Conservation (phyloP, 2,329 filamentous ascomycete species). For the Cercospora sp. region DNA sequence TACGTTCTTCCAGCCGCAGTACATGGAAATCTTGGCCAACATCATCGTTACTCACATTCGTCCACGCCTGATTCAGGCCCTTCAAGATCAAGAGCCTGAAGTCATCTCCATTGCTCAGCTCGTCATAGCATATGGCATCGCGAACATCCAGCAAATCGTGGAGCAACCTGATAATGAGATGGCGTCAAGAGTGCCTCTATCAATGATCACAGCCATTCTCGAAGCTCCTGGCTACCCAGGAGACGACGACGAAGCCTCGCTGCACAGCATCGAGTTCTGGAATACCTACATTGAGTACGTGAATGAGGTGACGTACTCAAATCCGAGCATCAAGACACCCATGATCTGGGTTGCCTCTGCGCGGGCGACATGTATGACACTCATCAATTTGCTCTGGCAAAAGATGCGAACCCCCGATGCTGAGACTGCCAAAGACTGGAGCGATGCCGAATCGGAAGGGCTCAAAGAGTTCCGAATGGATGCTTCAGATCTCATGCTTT, state of each 20-base stretch:
- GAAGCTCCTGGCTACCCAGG: conserved; percentile 66
- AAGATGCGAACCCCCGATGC: conserved; percentile 57
- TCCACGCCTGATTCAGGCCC: conserved; percentile 52
- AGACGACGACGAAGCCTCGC: conserved; percentile 72
- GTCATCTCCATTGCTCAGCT: conserved; percentile 62
- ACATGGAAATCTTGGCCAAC: conserved; percentile 59
- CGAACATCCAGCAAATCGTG: conserved; percentile 62
- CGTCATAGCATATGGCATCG: conserved; percentile 68
- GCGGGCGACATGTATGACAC: conserved; percentile 61
- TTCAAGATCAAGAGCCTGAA: conserved; percentile 60
- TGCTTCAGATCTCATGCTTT: conserved; percentile 74
- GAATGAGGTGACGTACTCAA: conserved; percentile 58
- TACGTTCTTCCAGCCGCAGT: conserved; percentile 59
- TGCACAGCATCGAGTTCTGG: conserved; percentile 78
- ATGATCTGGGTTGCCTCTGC: conserved; percentile 60
- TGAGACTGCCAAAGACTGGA: conserved; percentile 62
- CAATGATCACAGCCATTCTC: conserved; percentile 64
- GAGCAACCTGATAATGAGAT: conserved; percentile 51
- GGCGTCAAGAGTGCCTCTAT: conserved; percentile 53
- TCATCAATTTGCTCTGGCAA: conserved; percentile 32
- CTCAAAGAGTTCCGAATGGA: conserved; percentile 68
- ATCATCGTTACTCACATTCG: conserved; percentile 56
- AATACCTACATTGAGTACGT: conserved; percentile 68
- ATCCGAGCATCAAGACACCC: conserved; percentile 39
- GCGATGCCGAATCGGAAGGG: conserved; percentile 57